phyloP scores from a whole-genome alignment of 2,329 filamentous ascomycete species.

The Alternaria infectoria region DNA sequence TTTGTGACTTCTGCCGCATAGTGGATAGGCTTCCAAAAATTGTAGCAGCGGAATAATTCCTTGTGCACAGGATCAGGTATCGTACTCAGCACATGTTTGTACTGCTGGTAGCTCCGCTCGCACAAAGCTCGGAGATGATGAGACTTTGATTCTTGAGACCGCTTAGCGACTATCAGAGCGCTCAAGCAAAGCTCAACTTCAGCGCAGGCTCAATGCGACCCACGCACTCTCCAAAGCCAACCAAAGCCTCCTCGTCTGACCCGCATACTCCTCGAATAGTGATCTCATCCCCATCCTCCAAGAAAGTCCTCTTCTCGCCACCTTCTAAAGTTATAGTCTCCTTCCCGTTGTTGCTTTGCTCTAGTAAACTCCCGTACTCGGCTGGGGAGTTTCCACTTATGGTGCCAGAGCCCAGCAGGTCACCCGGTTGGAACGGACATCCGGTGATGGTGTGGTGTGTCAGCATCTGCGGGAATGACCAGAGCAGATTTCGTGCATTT shows the following conservation, averaged over 20 bases:
- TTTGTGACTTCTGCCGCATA: not conserved
- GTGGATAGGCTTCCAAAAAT: not conserved
- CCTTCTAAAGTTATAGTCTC: conserved; percentile 64
- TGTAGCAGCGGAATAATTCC: not conserved
- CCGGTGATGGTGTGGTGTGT: conserved; percentile 79
- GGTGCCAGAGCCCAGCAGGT: conserved; percentile 79
- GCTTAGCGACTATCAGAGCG: not conserved
- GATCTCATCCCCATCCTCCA: conserved; percentile 76
- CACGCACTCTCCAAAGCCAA: conserved; percentile 78
- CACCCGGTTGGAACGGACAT: conserved; percentile 75
- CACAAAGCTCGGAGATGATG: not conserved
- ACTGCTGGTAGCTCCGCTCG: not conserved
- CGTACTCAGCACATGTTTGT: not conserved
- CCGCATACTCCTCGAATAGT: conserved; percentile 71
- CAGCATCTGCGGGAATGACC: conserved; percentile 83
- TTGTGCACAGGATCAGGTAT: not conserved
- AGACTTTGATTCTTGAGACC: no score
- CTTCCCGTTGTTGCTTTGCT: conserved; percentile 75
- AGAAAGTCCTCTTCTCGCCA: conserved; percentile 72
- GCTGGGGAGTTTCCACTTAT: conserved; percentile 69
- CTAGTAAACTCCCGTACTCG: conserved; percentile 72
- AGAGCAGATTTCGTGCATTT: conserved; percentile 74
- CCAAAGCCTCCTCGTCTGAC: conserved; percentile 65
- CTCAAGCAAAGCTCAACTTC: conserved; percentile 25
- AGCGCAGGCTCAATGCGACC: conserved; percentile 63